These are phyloP conservation scores for Pittosporum tobira DNA, from an alignment of 129 eudicot genomes.

Conservation along the genomic window DNA sequence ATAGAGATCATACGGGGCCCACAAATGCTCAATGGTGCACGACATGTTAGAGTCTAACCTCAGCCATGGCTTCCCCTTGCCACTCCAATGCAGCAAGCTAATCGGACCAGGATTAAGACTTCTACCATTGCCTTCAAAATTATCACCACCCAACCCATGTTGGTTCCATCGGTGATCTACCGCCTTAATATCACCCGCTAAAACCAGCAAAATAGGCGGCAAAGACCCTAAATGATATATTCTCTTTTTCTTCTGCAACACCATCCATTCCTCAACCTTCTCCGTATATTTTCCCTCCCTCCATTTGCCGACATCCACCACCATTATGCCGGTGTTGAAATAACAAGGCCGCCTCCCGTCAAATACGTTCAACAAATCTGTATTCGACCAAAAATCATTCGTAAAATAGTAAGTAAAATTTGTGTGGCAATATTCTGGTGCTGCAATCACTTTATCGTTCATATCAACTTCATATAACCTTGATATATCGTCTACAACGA, in stretches of 20 bases:
- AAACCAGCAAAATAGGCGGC: conserved; percentile 34
- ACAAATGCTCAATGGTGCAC: conserved; percentile 28
- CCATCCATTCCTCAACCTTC: conserved; percentile 39
- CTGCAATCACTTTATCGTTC: conserved; percentile 29
- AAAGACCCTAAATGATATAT: conserved; percentile 34
- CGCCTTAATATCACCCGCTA: conserved; percentile 33
- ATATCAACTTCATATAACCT: conserved; percentile 35
- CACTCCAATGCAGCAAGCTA: conserved; percentile 42
- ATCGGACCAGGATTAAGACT: conserved; percentile 35
- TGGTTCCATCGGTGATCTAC: conserved; percentile 43
- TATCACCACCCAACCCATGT: no score
- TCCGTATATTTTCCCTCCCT: conserved; percentile 28
- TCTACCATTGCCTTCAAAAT: conserved; percentile 35
- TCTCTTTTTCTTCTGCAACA: conserved; percentile 26
- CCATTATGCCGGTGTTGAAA: conserved; percentile 44
- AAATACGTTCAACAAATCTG: conserved; percentile 10
- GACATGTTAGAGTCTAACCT: conserved; percentile 33
- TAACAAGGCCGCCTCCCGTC: conserved; percentile 30
- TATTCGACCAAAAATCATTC: conserved; percentile 25
- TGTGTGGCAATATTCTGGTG: conserved; percentile 42
- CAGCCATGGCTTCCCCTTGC: conserved; percentile 42
- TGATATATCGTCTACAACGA: conserved; percentile 37
- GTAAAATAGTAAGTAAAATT: conserved; percentile 33
- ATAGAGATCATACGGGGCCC: conserved; percentile 42
- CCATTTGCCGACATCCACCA: conserved; percentile 31